Conservation (phyloP, 352 stramenopile species). For the Phytophthora cactorum region DNA sequence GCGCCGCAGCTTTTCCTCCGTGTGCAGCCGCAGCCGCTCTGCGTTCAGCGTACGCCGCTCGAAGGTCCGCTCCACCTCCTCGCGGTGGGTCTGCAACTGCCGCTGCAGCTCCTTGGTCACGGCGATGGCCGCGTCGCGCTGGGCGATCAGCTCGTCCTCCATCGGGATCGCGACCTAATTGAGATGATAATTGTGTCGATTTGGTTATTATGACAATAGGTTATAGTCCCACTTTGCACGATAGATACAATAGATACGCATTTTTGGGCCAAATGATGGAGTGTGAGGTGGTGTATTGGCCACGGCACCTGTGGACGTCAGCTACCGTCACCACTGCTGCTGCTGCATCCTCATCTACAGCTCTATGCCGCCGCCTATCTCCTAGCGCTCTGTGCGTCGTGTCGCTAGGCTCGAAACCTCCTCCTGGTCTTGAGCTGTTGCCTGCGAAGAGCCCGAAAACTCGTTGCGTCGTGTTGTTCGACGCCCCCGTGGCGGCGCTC, state of each 20-base stretch:
- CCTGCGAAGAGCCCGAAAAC: constrained; percentile 3
- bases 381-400: constrained; percentile 42
- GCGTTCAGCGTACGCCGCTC: constrained; percentile 75
- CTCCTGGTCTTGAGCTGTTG: constrained; percentile 17
- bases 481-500: constrained; percentile 26
- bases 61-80: constrained; percentile 57
- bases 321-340: constrained; percentile 1
- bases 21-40: constrained; percentile 70
- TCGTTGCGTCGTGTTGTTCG: constrained; percentile 36
- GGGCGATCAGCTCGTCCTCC: constrained; percentile 77
- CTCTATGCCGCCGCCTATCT: constrained; percentile 31
- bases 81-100: constrained; percentile 58
- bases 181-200: not conserved
- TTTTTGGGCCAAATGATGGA: constrained; percentile 8
- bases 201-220: not conserved
- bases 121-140: constrained; percentile 78
- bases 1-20: constrained; percentile 59
- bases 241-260: not conserved
- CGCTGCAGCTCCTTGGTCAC: constrained; percentile 79
- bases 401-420: constrained; percentile 13
- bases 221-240: not conserved
- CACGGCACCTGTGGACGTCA: constrained; percentile 32
- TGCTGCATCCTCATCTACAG: not conserved
- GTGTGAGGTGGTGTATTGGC: constrained; percentile 55
- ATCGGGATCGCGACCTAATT: constrained; percentile 30